phyloP scores from a whole-genome alignment of 768 basidiomycete species.

The Fomitopsis serialis region DNA sequence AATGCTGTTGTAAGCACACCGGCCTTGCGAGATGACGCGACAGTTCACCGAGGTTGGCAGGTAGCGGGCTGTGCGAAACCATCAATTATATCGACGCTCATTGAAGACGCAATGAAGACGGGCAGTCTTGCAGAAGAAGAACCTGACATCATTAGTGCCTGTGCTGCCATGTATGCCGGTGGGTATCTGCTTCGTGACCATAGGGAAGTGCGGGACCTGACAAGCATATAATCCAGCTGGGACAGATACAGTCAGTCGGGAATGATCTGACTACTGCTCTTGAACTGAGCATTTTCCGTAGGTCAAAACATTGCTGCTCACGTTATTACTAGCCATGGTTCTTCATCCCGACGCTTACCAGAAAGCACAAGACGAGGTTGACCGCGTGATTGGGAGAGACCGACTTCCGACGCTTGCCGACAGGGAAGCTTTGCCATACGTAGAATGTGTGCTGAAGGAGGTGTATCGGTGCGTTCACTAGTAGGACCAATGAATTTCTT shows the following conservation, averaged over 20 bases:
- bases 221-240: not conserved
- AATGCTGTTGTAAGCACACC: slow-evolving; percentile 19
- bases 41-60: not conserved
- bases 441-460: slow-evolving; percentile 31
- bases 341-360: slow-evolving; percentile 25
- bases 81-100: slow-evolving; percentile 7
- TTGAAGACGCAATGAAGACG: slow-evolving; percentile 4
- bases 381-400: slow-evolving; percentile 33
- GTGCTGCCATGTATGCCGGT: slow-evolving; percentile 13
- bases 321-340: slow-evolving; percentile 30
- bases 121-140: slow-evolving; percentile 3
- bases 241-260: slow-evolving; percentile 13
- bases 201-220: not conserved
- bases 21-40: too few species aligned
- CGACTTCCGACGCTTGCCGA: slow-evolving; percentile 26
- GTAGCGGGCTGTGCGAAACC: not conserved
- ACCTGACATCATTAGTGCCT: slow-evolving; percentile 10
- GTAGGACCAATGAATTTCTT: not conserved
- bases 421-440: slow-evolving; percentile 20
- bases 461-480: slow-evolving; percentile 9
- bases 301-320: slow-evolving; percentile 14
- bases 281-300: not conserved
- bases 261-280: not conserved
- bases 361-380: slow-evolving; percentile 31
- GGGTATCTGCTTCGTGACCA: not conserved